Evolutionary conservation across 2,329 filamentous ascomycete genomes (phyloP).

Genomic region (Aspergillus chevalieri): DNA sequence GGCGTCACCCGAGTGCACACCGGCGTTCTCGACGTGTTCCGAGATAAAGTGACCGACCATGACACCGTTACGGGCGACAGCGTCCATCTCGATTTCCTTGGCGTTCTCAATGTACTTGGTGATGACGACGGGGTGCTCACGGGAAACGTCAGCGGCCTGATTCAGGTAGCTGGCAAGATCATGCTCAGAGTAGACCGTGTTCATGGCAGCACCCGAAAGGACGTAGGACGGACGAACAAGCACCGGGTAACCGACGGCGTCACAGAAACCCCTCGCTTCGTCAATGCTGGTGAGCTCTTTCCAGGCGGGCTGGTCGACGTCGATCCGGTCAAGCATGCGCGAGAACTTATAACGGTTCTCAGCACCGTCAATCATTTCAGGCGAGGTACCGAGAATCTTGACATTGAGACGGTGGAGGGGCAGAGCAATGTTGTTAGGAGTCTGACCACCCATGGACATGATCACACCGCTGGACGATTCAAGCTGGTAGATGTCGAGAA

Average conservation of each 20-base stretch:
- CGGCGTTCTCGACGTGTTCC: conserved; percentile 97
- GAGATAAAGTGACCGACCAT: conserved; percentile 96
- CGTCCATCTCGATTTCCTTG: conserved; percentile 99
- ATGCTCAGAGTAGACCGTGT: conserved; percentile 94
- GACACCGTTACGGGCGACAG: conserved; percentile 81
- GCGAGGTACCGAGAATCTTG: conserved; percentile 89
- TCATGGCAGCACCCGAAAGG: conserved; percentile 95
- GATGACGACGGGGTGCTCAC: conserved; percentile 94
- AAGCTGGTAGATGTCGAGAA: conserved; percentile 88
- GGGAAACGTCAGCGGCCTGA: conserved; percentile 87
- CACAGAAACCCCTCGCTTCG: conserved; percentile 81
- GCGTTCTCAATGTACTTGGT: conserved; percentile 99
- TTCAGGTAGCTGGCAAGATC: conserved; percentile 83
- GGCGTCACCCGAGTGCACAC: conserved; percentile 96
- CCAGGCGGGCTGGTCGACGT: conserved; percentile 94
- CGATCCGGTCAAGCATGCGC: conserved; percentile 91
- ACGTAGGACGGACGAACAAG: conserved; percentile 95
- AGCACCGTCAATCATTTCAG: conserved; percentile 96
- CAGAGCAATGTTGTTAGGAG: conserved; percentile 94
- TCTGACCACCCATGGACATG: conserved; percentile 94
- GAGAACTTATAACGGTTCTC: conserved; percentile 99
- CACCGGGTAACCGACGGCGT: conserved; percentile 85
- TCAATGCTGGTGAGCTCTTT: conserved; percentile 94
- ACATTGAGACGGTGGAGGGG: conserved; percentile 82
- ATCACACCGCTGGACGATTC: conserved; percentile 80